These are phyloP conservation scores for Gnomoniopsis sp. DNA, from an alignment of 2,329 filamentous ascomycete genomes.

Conservation along the genomic window DNA sequence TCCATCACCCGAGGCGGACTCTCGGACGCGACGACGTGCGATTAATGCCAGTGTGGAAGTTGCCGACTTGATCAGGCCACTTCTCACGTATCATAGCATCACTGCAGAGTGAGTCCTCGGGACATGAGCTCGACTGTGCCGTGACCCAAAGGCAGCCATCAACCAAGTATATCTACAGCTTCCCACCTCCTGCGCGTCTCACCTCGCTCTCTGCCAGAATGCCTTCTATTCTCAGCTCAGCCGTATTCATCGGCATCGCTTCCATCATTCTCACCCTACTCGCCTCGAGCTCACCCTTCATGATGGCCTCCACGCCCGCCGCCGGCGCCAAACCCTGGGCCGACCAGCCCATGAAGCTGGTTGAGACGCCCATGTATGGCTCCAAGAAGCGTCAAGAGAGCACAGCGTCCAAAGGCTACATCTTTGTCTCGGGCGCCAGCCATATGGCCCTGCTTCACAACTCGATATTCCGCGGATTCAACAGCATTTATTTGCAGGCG, in stretches of 20 bases:
- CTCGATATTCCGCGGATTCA: conserved; percentile 59
- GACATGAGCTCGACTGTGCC: no score
- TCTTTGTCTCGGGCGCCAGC: conserved; percentile 54
- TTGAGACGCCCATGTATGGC: conserved; percentile 50
- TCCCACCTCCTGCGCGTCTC: neutral
- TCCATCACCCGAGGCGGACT: no score
- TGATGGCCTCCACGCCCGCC: conserved; percentile 33
- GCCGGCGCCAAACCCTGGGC: conserved; percentile 42
- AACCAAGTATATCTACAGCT: neutral
- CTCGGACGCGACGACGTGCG: no score
- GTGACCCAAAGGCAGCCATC: no score
- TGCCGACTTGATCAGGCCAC: no score
- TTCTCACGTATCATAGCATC: neutral
- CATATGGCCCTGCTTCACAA: conserved; percentile 63
- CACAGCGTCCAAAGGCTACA: conserved; percentile 44
- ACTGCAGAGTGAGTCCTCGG: no score
- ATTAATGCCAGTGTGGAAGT: no score
- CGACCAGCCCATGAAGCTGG: conserved; percentile 51
- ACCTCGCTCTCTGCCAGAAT: conserved; percentile 1
- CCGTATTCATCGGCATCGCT: conserved; percentile 29
- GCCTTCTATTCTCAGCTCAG: conserved; percentile 8
- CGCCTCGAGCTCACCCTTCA: conserved; percentile 34
- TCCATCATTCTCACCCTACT: conserved; percentile 33
- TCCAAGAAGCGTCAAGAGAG: conserved; percentile 42
- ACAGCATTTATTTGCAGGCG: conserved; percentile 60